These are phyloP conservation scores for Porodaedalea pini DNA, from an alignment of 1,284 basidiomycete species.

Conservation along the genomic window DNA sequence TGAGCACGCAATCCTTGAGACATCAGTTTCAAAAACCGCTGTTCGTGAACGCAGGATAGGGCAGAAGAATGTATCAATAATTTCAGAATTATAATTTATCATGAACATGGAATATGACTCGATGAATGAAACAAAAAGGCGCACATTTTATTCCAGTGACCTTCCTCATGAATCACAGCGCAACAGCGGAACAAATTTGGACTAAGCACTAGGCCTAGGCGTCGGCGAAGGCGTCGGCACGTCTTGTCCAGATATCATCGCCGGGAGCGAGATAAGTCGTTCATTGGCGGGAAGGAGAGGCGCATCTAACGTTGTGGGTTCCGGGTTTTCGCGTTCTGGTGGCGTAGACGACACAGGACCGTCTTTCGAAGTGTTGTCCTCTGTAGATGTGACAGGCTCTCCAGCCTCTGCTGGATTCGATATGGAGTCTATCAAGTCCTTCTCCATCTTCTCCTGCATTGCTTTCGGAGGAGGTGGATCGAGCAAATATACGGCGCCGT, in stretches of 20 bases:
- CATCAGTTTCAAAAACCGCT: too few species aligned
- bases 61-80: too few species aligned
- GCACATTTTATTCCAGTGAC: too few species aligned
- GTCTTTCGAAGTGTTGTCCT: slow-evolving; percentile 12
- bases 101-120: too few species aligned
- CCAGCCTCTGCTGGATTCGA: slow-evolving; percentile 2
- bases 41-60: too few species aligned
- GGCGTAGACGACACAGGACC: slow-evolving; percentile 33
- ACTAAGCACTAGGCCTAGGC: slow-evolving; percentile 17
- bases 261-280: slow-evolving; percentile 35
- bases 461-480: slow-evolving; percentile 7
- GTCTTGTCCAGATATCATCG: slow-evolving; percentile 31
- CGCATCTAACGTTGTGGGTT: slow-evolving; percentile 35
- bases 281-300: slow-evolving; percentile 38
- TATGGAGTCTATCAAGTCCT: neutral
- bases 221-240: slow-evolving; percentile 34
- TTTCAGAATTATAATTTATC: too few species aligned
- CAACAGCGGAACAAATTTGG: too few species aligned
- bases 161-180: too few species aligned
- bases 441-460: slow-evolving; percentile 9
- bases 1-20: too few species aligned
- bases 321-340: slow-evolving; percentile 35
- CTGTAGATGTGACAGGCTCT: slow-evolving; percentile 22
- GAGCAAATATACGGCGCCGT: slow-evolving; percentile 10
- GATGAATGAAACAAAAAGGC: too few species aligned